A percentile compares a stretch with the other conserved stretches of the same genome.
phyloP scores from a whole-genome alignment of 1,284 basidiomycete species.

The Cryptococcus sp. region DNA sequence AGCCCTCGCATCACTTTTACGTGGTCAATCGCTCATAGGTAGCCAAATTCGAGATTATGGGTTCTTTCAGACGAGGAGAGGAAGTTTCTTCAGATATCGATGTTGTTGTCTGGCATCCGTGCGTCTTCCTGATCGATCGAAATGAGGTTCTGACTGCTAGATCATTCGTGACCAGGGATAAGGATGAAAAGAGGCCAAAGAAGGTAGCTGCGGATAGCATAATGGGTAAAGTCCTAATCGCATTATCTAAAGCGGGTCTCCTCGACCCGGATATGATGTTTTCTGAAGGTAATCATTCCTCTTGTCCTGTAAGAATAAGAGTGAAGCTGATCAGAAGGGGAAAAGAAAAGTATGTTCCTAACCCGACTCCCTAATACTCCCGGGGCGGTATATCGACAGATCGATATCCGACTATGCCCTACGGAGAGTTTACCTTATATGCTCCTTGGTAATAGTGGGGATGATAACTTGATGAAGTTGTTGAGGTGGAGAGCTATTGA shows the following conservation, averaged over 20 bases:
- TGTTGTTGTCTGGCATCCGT: conserved; percentile 35
- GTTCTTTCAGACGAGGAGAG: conserved; percentile 34
- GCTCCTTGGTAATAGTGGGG: conserved; percentile 37
- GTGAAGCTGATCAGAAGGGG: conserved; percentile 12
- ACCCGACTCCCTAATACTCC: conserved; percentile 14
- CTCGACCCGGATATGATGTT: conserved; percentile 24
- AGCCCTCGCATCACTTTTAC: not conserved
- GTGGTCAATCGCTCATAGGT: not conserved
- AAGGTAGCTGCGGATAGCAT: conserved; percentile 10
- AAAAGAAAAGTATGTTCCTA: conserved; percentile 29
- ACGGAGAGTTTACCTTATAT: conserved; percentile 27
- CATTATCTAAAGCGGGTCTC: conserved; percentile 17
- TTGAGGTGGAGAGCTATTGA: conserved; percentile 19
- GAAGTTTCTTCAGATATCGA: conserved; percentile 32
- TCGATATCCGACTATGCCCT: conserved; percentile 37
- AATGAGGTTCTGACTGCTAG: not conserved
- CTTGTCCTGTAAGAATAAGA: not conserved
- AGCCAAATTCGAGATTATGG: conserved; percentile 37
- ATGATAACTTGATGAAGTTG: conserved; percentile 35
- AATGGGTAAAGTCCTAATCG: conserved; percentile 21
- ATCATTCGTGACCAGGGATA: conserved; percentile 8
- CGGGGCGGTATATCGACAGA: conserved; percentile 21
- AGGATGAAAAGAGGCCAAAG: conserved; percentile 8
- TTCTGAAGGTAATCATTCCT: conserved; percentile 14
- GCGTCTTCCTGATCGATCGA: not conserved